Evolutionary conservation across 1,139 yeast genomes (phyloP).

Genomic region (Yamadazyma mexicana): DNA sequence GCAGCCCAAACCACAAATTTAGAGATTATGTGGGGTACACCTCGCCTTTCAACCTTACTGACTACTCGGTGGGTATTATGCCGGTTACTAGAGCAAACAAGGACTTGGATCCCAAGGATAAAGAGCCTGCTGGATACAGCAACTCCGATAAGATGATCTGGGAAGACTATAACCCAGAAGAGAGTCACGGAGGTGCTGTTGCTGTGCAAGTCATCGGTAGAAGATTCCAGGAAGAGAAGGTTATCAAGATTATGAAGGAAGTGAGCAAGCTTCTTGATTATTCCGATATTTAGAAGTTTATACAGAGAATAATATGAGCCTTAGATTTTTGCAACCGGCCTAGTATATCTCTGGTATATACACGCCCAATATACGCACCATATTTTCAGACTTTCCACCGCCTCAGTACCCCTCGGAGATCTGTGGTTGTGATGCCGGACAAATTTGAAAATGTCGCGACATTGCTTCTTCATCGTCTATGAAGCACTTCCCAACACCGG

Average conservation of each 20-base stretch:
- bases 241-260: slow-evolving; percentile 38
- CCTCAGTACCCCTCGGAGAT: no score
- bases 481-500: no score
- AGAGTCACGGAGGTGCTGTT: slow-evolving; percentile 64
- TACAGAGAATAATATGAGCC: neutral
- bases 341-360: no score
- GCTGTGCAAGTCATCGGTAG: slow-evolving; percentile 62
- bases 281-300: slow-evolving; percentile 4
- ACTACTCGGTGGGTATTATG: slow-evolving; percentile 56
- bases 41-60: slow-evolving; percentile 57
- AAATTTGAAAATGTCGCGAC: neutral
- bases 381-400: no score
- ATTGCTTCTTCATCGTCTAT: neutral
- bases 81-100: slow-evolving; percentile 59
- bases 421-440: no score
- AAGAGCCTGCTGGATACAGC: slow-evolving; percentile 17
- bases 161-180: slow-evolving; percentile 52
- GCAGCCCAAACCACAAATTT: slow-evolving; percentile 42
- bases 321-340: no score
- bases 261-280: slow-evolving; percentile 19
- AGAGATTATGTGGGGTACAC: slow-evolving; percentile 48
- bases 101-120: slow-evolving; percentile 31
- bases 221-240: slow-evolving; percentile 63
- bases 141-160: slow-evolving; percentile 21
- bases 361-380: no score